Evolutionary conservation across 129 eudicot species (phyloP).

Genomic region (Flaveria ramosissima): DNA sequence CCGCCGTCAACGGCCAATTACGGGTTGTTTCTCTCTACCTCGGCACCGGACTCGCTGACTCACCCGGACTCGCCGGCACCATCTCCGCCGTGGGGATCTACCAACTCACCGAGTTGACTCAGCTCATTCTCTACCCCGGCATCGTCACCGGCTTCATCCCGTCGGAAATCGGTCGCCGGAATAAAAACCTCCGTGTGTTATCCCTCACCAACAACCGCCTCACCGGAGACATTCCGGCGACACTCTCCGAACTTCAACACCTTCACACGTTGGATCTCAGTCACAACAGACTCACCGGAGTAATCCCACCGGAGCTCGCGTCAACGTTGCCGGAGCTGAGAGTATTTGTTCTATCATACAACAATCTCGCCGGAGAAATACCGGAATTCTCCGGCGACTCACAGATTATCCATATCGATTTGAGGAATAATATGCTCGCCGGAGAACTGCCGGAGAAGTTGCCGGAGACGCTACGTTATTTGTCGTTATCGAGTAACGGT

Average conservation of each 20-base stretch:
- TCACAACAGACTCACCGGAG: constrained; percentile 60
- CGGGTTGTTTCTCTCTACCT: constrained; percentile 61
- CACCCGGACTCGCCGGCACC: constrained; percentile 73
- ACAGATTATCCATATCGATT: constrained; percentile 58
- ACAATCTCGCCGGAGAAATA: constrained; percentile 53
- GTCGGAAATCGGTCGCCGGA: constrained; percentile 34
- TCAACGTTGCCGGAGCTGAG: constrained; percentile 31
- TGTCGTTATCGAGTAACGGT: constrained; percentile 57
- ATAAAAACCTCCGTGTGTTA: constrained; percentile 51
- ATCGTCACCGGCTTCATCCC: constrained; percentile 80
- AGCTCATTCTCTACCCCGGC: constrained; percentile 67
- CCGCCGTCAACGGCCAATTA: constrained; percentile 19
- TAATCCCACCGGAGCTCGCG: constrained; percentile 38
- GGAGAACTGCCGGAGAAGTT: constrained; percentile 45
- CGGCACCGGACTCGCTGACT: constrained; percentile 72
- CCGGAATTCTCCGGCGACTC: constrained; percentile 43
- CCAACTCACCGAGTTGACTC: constrained; percentile 57
- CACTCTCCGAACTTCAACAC: constrained; percentile 37
- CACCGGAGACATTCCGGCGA: constrained; percentile 60
- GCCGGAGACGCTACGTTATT: constrained; percentile 65
- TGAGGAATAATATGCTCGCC: constrained; percentile 41
- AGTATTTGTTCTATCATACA: constrained; percentile 49
- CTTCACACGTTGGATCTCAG: constrained; percentile 84
- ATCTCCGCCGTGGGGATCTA: constrained; percentile 42
- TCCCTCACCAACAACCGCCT: constrained; percentile 74